Evolutionary conservation across 305 asterid species (phyloP), one percentile per base, ranked within the genome.

Genomic region (Fraxinus platypoda): DNA sequence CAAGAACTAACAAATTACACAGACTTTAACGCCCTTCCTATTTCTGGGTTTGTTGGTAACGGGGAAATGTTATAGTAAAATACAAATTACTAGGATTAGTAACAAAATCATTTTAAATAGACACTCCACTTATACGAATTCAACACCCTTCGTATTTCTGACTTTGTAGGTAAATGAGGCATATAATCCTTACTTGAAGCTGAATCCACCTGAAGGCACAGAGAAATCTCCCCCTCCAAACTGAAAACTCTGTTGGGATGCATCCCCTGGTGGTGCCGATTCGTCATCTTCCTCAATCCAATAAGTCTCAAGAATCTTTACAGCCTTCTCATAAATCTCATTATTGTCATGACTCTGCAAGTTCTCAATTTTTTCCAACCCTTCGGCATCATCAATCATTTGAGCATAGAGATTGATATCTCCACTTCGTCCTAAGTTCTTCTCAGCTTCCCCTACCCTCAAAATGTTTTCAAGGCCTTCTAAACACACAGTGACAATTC

Each of bases 381-480:
- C 98, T 75, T 93, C 95, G 23, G 94, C 94, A 15, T 93, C 97
- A 33, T 94, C 98, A 4, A 94, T 91, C 97, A 91, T 84, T 81
- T 93, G 97, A 25, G 97, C 97, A 64, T 85, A 93, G 9, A 83
- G 77, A 82, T 94, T 94, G 74, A 83, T 87, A 75, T 93, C 97
- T 41, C 92, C 94, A 0, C 88, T 86, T 21, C 37, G 82, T 2
- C 97, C 97, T 82, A 89, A 54, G 79, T 83, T 91, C 94, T 93
- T 93, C 41, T 35, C 41, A 31, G 95, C 88, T 81, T 94, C 97
- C n/a, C 98, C 97, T 4, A 93, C 92, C 90, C 93, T 94, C 80
- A 94, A 64, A 80, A 94, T 94, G 85, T 91, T 94, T 78, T 94
- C 98, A 3, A 94, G 97, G 81, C 97, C 98, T 84, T 94, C 98